phyloP scores from a whole-genome alignment of 2,329 filamentous ascomycete genomes.

The Colletotrichum sp. region DNA sequence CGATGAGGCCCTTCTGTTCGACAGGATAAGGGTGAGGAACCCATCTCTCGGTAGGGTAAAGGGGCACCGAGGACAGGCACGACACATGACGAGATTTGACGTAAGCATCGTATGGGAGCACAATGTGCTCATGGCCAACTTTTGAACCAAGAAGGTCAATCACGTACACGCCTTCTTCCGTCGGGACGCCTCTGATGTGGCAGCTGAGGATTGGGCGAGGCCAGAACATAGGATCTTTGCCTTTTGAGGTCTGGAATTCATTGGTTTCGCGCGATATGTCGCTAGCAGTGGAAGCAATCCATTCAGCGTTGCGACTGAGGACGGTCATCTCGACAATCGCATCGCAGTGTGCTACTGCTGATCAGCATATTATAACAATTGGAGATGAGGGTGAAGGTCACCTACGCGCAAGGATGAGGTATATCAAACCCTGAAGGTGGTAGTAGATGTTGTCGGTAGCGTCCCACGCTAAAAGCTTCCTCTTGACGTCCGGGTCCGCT shows the following conservation, averaged over 20 bases:
- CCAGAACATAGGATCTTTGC: conserved; percentile 23
- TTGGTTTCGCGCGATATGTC: not conserved
- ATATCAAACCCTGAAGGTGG: conserved; percentile 9
- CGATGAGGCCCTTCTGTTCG: not conserved
- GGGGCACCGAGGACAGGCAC: not conserved
- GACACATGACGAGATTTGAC: not conserved
- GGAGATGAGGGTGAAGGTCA: not conserved
- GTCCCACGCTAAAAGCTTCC: conserved; percentile 9
- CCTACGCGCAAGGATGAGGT: conserved; percentile 1
- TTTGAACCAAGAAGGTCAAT: conserved; percentile 14
- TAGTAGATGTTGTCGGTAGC: conserved; percentile 13
- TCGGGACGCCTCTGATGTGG: not conserved
- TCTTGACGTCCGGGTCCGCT: not conserved
- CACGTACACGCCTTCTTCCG: not conserved
- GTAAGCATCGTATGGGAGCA: conserved; percentile 3
- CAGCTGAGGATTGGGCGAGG: conserved; percentile 18
- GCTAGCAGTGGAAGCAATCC: not conserved
- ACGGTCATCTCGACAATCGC: conserved; percentile 9
- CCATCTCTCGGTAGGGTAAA: not conserved
- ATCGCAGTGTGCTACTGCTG: conserved; percentile 10
- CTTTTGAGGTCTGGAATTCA: not conserved
- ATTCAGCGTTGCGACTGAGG: conserved; percentile 16
- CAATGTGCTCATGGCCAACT: not conserved
- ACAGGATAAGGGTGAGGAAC: not conserved
- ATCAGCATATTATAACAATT: not conserved